Conservation (phyloP, 208 protist species). For the Acanthamoeba royreba region DNA sequence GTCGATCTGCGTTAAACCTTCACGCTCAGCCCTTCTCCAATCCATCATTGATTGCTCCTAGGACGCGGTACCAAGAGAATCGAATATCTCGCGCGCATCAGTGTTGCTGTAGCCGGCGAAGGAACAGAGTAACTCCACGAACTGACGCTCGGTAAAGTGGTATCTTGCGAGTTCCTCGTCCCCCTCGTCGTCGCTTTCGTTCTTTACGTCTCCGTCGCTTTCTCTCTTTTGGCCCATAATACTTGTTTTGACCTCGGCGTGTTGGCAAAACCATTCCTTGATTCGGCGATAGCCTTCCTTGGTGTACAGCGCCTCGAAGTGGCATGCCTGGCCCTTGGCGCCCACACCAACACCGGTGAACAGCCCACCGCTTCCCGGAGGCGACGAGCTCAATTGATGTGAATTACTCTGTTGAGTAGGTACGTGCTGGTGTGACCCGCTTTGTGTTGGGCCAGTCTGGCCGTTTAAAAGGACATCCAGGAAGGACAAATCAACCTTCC, state of each 20-base stretch:
- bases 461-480: background rate
- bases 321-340: background rate
- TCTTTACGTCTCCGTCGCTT: background rate
- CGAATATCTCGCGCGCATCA: background rate
- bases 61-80: background rate
- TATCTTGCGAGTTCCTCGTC: background rate
- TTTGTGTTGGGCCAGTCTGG: too few relatives aligned
- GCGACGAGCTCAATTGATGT: background rate
- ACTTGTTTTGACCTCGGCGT: background rate
- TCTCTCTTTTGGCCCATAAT: background rate
- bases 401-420: too few relatives aligned
- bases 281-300: background rate
- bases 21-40: too few relatives aligned
- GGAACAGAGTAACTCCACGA: background rate
- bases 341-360: background rate
- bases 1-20: too few relatives aligned
- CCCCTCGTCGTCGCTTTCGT: background rate
- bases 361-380: background rate
- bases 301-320: slow-evolving; percentile 26
- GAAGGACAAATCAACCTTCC: background rate
- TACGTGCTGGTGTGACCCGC: background rate
- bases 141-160: background rate
- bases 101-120: background rate
- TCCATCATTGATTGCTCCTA: too few relatives aligned
- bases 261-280: background rate